Percentiles rank a stretch among this genome's conserved stretches.
phyloP scores from a whole-genome alignment of 495 filamentous ascomycete species.

The Penicillium bovifimosum region DNA sequence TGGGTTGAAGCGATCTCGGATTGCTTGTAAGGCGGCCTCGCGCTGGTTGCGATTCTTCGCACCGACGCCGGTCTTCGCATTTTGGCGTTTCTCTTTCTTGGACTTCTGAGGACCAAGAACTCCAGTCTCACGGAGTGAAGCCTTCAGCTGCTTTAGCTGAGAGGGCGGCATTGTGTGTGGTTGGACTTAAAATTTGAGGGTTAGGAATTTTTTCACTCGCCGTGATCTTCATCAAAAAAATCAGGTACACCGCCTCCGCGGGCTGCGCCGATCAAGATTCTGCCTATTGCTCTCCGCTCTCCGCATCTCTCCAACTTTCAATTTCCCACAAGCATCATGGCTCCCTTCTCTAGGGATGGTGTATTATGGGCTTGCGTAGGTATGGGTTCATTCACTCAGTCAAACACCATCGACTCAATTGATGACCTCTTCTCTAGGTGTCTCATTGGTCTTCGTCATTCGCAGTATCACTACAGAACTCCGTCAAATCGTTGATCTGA shows the following conservation, averaged over 20 bases:
- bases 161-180: slow-evolving; percentile 73
- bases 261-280: slow-evolving; percentile 18
- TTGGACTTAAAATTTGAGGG: slow-evolving; percentile 1
- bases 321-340: slow-evolving; percentile 24
- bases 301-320: slow-evolving; percentile 25
- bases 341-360: slow-evolving; percentile 36
- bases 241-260: slow-evolving; percentile 30
- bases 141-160: slow-evolving; percentile 91
- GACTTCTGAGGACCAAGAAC: slow-evolving; percentile 84
- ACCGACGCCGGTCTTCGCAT: slow-evolving; percentile 55
- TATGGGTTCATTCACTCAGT: slow-evolving; percentile 9
- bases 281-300: slow-evolving; percentile 34
- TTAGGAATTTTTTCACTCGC: slow-evolving; percentile 18
- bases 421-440: slow-evolving; percentile 26
- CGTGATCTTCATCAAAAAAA: slow-evolving; percentile 23
- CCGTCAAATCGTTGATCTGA: slow-evolving; percentile 41
- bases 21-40: slow-evolving; percentile 67
- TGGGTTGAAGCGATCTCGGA: slow-evolving; percentile 94
- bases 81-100: slow-evolving; percentile 81
- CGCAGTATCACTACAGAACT: slow-evolving; percentile 44
- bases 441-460: slow-evolving; percentile 42
- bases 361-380: slow-evolving; percentile 44
- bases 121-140: slow-evolving; percentile 79
- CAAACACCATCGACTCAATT: no score
- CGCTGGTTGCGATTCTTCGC: slow-evolving; percentile 65